Base-by-base conservation (phyloP, 2,329 filamentous ascomycete genomes). In the Botryotinia narcissicola region DNA sequence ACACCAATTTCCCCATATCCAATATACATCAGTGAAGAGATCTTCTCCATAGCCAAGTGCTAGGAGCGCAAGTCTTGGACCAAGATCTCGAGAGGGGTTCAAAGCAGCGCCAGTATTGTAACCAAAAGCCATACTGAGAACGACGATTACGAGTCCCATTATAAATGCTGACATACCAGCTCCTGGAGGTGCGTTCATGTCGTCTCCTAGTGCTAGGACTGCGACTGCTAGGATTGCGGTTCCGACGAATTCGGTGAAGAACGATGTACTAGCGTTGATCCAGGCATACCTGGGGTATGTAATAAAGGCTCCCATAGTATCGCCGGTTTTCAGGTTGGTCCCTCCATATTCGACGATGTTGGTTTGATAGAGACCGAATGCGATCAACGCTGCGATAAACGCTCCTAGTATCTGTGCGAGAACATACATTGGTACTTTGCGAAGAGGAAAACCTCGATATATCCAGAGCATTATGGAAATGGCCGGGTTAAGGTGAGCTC, bases 131-230 rank as follows among this genome's bases (percentile, higher is more conserved):
- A 83, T 82, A 12, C 77, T 80, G 18, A 82, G 78, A 12, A 76
- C 77, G 0, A 79, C 80, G 66, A 83, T 82, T 14, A 86, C 79
- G 0, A 87, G 80, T 1, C 85, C 85, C 37, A 87, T 79, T 63
- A 87, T 83, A 51, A 87, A 82, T 0, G 86, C 83, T 77, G 84
- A 85, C 85, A 87, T 86, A 42, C 85, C 85, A 0, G 85, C 85
- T 6, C 85, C 85, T 0, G 84, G 84, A 1, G 84, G 84, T 5
- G 84, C 83, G 66, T 86, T 85, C 63, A 83, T 81, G 73, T 85
- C 83, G 73, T 85, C 84, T 74, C 84, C 83, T 0, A 85, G 79
- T 0, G 84, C 84, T 3, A 87, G 80, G 10, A 87, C 79, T 0
- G 83, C 82, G 22, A 83, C 78, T 0, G 81, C 78, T 0, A 87